Base-by-base conservation (phyloP, 2,329 filamentous ascomycete species). In the Xylariaceae sp. region DNA sequence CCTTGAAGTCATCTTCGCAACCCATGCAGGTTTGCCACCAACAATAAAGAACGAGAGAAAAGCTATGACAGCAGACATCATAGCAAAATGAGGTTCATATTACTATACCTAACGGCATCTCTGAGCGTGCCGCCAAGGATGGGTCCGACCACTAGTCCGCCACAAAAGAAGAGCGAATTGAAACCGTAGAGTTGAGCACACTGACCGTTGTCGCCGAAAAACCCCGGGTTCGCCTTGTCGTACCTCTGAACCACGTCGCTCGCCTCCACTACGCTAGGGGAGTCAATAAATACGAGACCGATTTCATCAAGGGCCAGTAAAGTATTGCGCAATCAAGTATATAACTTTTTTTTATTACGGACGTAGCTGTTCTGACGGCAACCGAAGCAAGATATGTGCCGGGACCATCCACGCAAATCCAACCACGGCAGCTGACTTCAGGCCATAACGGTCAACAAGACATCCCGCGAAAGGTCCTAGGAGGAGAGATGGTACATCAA, bases 101-200 rank as follows among this genome's bases (percentile, higher is more conserved):
- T 75, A 1, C 76, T 77, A 57, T 79, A 82, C 0, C 78, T 77
- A 47, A 80, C 66, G 1, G 48, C 58, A 33, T 77, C 69, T 52
- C 71, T 75, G 52, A 82, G 54, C 8, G 56, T 58, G 0, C 80
- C 81, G 6, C 73, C 75, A 40, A 80, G 60, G 12, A 83, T 58
- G 0, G 82, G 82, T 0, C 83, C 83, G 5, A 83, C 42, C 0
- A 80, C 76, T 41, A 85, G 63, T 0, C 83, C 82, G 0, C 69
- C 64, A 48, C 75, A 77, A 60, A 82, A 85, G 1, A 80, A 71
- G 69, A 84, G 74, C n/a, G 74, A 79, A 54, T 79, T 82, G 47
- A 85, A 66, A 3, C 77, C 80, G 58, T 84, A 86, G 0, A 85
- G 67, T 61, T 85, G 82, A 2, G 80, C 81, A 56, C 83, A 83